Evolutionary conservation across 1,139 yeast species (phyloP), one percentile per base, ranked within the genome.

Genomic region (Magnusiomyces tetraspermus): DNA sequence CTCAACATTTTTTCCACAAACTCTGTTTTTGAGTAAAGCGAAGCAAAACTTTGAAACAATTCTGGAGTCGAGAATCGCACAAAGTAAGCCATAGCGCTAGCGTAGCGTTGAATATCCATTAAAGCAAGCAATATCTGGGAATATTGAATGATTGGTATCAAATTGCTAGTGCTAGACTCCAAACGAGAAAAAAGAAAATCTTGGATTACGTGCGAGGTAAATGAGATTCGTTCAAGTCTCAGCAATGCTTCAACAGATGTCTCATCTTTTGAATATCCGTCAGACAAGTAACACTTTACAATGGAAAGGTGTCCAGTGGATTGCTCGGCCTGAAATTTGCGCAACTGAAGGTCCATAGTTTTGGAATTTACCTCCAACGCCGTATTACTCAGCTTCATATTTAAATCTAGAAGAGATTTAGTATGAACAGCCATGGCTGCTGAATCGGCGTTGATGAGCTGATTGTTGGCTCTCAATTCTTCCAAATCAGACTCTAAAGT

Each of bases 281-380:
- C 58, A 17, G 62, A 60, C 13, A 63, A 51, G 49, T 64, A 54
- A 37, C 55, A 49, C 47, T 51, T 51, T 17, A 60, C 49, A 30
- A 69, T 66, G 15, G 61, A 60, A 33, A 69, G 58, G 30, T 67
- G 65, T 22, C 60, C 61, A 3, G 60, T 22, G 2, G 70, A 64
- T 43, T 63, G 66, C 46, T 59, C 58, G 0, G 63, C 60, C 22
- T 63, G 63, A 26, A 64, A 60, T 51, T 57, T 59, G 24, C 61
- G 54, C 30, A 67, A 49, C 48, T 64, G 65, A 38, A 66, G 51
- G 26, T 65, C 69, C 53, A 68, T 56, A 4, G 63, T 59, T 43
- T 59, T 61, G 17, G 59, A 57, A 15, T 58, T 61, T 5, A 60
- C 56, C 36, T 58, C 59, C 3, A 55, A 51, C 2, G 64, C 61